Base-by-base conservation (phyloP, 176 grass and related monocot genomes). In the Aegilops umbellulata region DNA sequence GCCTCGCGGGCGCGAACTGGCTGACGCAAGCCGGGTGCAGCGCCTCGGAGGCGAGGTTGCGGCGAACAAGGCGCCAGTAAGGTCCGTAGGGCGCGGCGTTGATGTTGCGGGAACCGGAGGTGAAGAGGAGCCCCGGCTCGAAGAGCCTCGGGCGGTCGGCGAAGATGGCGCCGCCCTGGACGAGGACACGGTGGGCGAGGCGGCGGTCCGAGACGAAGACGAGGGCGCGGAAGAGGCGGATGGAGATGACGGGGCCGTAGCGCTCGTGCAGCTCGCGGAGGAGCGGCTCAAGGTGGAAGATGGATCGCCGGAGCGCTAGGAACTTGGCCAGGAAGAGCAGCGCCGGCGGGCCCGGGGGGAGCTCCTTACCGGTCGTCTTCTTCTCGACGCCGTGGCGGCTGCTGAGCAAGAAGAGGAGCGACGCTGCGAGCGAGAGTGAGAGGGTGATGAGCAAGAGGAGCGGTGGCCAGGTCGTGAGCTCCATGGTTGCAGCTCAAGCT, bases 101-200 rank as follows among this genome's bases (percentile, higher is more conserved):
- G 80, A 95, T 39, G 80, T 73, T 82, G 77, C 76, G 41, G 24
- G 23, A 23, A 23, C 71, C 82, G 78, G 71, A 55, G 10, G 36
- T 67, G 83, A 95, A 77, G 8, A 90, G 39, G 22, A 3, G 0
- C 0, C 0, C 1, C 0, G 76, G 82, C 2, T 84, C 86, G 10
- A 32, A 58, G 19, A 58, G 55, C 2, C 5, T 0, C 11, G 31
- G 83, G 77, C 11, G 72, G 93, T 5, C 90, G 65, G 84, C 85
- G 38, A 94, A 91, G 76, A 17, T 77, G 22, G 65, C 65, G 61
- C 82, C 90, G 36, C 81, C 41, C 27, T 81, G 87, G 34, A 94
- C 78, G 61, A 94, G 78, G 29, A 69, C 44, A 24, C 74, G 60
- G 86, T 95, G 87, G 2, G 87, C 74, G 13, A 95, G 86, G 90